These are phyloP conservation scores for Platanthera guangdongensis DNA, from an alignment of 106 monocot species.

Conservation along the genomic window DNA sequence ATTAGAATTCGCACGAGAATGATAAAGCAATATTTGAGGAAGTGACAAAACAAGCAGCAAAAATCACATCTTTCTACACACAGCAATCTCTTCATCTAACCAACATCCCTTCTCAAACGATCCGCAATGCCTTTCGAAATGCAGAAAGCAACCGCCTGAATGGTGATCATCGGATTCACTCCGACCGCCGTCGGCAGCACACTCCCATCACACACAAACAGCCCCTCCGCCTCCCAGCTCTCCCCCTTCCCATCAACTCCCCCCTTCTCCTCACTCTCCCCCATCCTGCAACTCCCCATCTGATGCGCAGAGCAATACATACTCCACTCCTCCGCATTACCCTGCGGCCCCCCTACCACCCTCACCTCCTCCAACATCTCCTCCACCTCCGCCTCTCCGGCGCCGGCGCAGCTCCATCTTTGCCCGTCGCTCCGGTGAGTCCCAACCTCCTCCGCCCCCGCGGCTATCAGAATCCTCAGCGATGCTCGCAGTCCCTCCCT, in stretches of 20 bases:
- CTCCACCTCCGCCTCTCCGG: slow-evolving; percentile 29
- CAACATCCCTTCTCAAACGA: slow-evolving; percentile 10
- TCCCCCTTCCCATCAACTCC: slow-evolving; percentile 51
- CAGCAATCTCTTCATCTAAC: not conserved
- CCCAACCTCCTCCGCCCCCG: slow-evolving; percentile 61
- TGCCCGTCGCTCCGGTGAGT: slow-evolving; percentile 58
- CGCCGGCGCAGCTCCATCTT: slow-evolving; percentile 29
- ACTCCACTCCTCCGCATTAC: slow-evolving; percentile 18
- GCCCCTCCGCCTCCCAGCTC: slow-evolving; percentile 65
- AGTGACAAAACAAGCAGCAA: not conserved
- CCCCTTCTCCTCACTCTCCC: slow-evolving; percentile 23
- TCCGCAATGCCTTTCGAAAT: slow-evolving; percentile 37
- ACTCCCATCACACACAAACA: slow-evolving; percentile 63
- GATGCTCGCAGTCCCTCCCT: slow-evolving; percentile 23
- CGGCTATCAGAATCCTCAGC: slow-evolving; percentile 50
- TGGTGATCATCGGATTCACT: slow-evolving; percentile 75
- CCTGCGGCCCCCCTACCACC: slow-evolving; percentile 18
- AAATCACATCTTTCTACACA: not conserved
- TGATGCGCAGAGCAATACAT: slow-evolving; percentile 53
- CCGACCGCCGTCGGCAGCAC: slow-evolving; percentile 53
- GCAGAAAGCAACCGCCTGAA: slow-evolving; percentile 47
- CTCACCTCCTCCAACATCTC: slow-evolving; percentile 45
- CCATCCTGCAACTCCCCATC: slow-evolving; percentile 76
- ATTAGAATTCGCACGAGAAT: too few relatives aligned
- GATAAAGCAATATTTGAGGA: too few relatives aligned